A percentile compares a stretch with the other conserved stretches of the same genome.
Conservation (phyloP, 106 monocot genomes). For the Dendrobium huoshanense region DNA sequence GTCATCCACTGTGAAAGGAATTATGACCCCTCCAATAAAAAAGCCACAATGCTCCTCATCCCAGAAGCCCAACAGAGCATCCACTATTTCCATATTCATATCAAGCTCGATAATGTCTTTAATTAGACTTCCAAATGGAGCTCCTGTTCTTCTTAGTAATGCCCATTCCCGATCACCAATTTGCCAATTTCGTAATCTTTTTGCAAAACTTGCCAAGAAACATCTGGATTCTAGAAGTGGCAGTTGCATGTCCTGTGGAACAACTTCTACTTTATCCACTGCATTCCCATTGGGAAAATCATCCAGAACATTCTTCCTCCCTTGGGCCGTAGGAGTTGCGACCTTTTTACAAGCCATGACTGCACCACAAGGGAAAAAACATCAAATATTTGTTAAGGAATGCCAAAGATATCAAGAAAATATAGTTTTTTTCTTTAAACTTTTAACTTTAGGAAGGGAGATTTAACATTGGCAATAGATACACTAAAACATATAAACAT, state of each 20-base stretch:
- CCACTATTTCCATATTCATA: slow-evolving; percentile 8
- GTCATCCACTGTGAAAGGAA: slow-evolving; percentile 5
- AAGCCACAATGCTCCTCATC: slow-evolving; percentile 6
- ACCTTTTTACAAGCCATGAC: neutral
- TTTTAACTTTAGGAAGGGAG: neutral
- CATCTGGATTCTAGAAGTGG: neutral
- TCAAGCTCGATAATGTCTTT: slow-evolving; percentile 1
- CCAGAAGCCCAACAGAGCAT: neutral
- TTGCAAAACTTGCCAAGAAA: neutral
- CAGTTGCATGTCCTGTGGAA: neutral
- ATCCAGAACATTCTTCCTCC: neutral
- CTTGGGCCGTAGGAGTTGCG: neutral
- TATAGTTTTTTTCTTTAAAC: neutral
- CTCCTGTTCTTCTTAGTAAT: neutral
- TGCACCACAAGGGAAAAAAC: neutral
- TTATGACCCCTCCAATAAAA: neutral
- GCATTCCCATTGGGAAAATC: neutral
- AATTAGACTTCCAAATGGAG: slow-evolving; percentile 8
- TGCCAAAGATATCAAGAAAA: neutral
- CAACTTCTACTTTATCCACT: neutral
- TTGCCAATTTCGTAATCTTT: neutral
- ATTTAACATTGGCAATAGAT: neutral
- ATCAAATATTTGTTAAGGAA: neutral
- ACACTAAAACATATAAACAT: neutral
- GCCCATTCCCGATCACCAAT: neutral